A percentile compares a stretch with the other conserved stretches of the same genome.
These are phyloP conservation scores for Basipetospora chlamydospora DNA, from an alignment of 2,329 filamentous ascomycete species.

Conservation along the genomic window DNA sequence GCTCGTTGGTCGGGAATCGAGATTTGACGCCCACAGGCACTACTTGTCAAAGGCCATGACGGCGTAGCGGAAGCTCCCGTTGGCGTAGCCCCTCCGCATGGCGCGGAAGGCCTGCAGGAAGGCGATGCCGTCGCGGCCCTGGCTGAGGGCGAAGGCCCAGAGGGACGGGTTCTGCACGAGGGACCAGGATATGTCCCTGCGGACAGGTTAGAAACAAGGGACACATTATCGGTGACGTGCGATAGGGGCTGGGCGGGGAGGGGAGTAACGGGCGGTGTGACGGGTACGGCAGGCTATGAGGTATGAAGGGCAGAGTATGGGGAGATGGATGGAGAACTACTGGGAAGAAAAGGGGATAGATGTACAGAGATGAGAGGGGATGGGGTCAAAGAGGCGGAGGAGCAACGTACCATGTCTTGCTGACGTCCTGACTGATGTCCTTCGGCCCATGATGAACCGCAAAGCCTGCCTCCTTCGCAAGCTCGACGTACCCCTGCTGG, in stretches of 20 bases:
- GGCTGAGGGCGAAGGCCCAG: conserved; percentile 46
- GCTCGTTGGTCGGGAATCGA: no score
- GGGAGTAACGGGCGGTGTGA: no score
- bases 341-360: background rate
- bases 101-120: conserved; percentile 47
- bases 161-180: conserved; percentile 44
- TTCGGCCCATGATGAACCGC: conserved; percentile 29
- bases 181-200: conserved; percentile 49
- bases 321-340: conserved; percentile 4
- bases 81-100: conserved; percentile 44
- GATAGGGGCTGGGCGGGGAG: no score
- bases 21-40: no score
- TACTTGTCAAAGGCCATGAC: conserved; percentile 34
- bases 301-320: conserved; percentile 2
- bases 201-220: no score
- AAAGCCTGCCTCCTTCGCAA: conserved; percentile 34
- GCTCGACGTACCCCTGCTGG: conserved; percentile 34
- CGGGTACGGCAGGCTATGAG: background rate
- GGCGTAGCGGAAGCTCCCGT: conserved; percentile 42
- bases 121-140: conserved; percentile 44
- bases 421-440: conserved; percentile 43
- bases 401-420: conserved; percentile 37
- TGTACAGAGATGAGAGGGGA: conserved; percentile 7
- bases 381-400: conserved; percentile 1
- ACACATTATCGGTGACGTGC: no score